Evolutionary conservation across 1,284 basidiomycete genomes (phyloP).

Genomic region (Cutaneotrichosporon arboriforme): DNA sequence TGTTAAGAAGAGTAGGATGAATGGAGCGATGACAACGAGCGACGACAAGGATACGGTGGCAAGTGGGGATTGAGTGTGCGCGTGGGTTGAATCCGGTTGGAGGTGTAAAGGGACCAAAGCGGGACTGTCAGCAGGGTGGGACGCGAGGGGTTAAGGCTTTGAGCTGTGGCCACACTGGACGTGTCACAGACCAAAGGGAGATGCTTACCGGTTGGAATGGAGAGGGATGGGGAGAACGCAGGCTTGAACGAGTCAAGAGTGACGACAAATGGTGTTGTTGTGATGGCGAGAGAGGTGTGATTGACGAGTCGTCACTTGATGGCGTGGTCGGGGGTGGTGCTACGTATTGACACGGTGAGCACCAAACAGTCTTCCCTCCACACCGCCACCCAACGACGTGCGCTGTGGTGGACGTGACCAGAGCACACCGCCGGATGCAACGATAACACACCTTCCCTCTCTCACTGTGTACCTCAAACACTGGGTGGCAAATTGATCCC

Average conservation of each 20-base stretch:
- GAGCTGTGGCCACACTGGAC: too few species aligned
- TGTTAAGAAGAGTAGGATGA: background rate
- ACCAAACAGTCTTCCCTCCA: too few species aligned
- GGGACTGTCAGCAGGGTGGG: background rate
- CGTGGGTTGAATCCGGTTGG: background rate
- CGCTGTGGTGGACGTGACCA: too few species aligned
- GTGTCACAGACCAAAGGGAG: too few species aligned
- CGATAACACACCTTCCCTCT: background rate
- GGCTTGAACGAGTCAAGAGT: too few species aligned
- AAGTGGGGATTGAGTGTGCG: background rate
- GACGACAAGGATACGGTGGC: background rate
- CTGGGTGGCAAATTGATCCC: constrained; percentile 2
- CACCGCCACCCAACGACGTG: too few species aligned
- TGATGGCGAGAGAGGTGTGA: background rate
- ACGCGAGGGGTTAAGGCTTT: background rate
- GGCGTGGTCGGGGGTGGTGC: too few species aligned
- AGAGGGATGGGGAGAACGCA: too few species aligned
- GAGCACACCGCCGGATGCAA: background rate
- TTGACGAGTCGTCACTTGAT: too few species aligned
- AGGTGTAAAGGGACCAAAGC: background rate
- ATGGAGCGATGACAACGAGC: background rate
- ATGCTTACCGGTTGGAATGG: too few species aligned
- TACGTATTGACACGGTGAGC: too few species aligned
- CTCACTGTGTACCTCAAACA: background rate
- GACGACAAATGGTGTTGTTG: background rate